phyloP scores from a whole-genome alignment of 495 filamentous ascomycete species.

The Neurospora sp. region DNA sequence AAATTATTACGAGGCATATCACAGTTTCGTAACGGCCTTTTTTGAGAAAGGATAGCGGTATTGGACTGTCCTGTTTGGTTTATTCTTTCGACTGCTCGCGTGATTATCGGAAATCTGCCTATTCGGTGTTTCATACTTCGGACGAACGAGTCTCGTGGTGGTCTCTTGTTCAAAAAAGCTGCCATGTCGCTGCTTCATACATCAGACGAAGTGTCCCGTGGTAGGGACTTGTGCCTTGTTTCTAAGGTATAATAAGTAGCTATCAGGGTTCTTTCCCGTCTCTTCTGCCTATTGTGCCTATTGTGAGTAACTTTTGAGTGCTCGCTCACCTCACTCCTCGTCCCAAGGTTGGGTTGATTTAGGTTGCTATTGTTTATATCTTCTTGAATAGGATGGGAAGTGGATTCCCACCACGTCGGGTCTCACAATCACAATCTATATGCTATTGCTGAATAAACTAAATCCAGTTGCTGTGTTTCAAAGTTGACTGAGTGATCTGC shows the following conservation, averaged over 20 bases:
- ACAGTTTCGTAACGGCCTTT: background rate
- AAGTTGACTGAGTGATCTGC: background rate
- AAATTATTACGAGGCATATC: background rate
- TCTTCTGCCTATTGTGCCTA: background rate
- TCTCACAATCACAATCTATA: background rate
- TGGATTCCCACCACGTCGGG: background rate
- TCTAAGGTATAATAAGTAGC: background rate
- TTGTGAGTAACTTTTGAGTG: background rate
- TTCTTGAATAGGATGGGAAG: background rate
- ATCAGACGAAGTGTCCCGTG: background rate
- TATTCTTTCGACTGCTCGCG: background rate
- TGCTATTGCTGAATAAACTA: background rate
- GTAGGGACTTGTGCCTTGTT: background rate
- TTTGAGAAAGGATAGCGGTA: background rate
- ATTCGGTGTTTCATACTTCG: background rate
- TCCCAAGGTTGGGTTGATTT: background rate
- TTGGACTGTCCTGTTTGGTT: background rate
- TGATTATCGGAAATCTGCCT: background rate
- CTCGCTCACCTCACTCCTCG: background rate
- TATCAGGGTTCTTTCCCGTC: background rate
- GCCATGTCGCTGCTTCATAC: background rate
- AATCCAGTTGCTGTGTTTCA: background rate
- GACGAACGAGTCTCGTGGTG: background rate
- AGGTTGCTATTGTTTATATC: background rate
- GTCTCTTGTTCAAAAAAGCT: background rate